Percentiles rank a stretch among this genome's conserved stretches.
Evolutionary conservation across 75 land plant genomes (phyloP).

Genomic region (Adiantum capillusveneris): DNA sequence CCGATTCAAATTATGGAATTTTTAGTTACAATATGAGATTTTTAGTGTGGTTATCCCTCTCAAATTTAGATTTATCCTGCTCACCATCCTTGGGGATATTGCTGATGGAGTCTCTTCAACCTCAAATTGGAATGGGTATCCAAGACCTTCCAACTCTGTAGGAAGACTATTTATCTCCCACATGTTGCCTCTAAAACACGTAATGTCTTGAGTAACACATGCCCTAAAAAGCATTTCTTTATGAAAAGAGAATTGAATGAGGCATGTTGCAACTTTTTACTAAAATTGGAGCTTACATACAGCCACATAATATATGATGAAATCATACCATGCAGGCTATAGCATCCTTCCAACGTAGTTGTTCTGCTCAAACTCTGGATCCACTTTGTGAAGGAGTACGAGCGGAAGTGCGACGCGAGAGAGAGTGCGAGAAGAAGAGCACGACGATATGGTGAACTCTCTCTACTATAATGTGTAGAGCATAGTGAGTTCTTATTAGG

Average conservation of each 20-base stretch:
- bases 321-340: slow-evolving; percentile 10
- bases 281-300: neutral
- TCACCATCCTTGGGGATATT: slow-evolving; percentile 69
- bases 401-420: too few species aligned
- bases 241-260: slow-evolving; percentile 73
- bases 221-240: slow-evolving; percentile 80
- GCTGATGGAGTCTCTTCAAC: slow-evolving; percentile 59
- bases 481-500: too few species aligned
- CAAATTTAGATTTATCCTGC: too few species aligned
- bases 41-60: too few species aligned
- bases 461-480: too few species aligned
- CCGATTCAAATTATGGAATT: too few species aligned
- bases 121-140: slow-evolving; percentile 55
- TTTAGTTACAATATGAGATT: too few species aligned
- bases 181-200: slow-evolving; percentile 72
- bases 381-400: too few species aligned
- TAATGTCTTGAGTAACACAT: slow-evolving; percentile 95
- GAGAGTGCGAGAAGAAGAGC: too few species aligned
- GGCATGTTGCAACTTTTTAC: slow-evolving; percentile 43
- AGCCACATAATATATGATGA: neutral
- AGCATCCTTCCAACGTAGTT: slow-evolving; percentile 82
- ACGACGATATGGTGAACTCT: too few species aligned
- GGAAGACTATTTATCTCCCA: slow-evolving; percentile 81
- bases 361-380: slow-evolving; percentile 74
- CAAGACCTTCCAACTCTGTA: slow-evolving; percentile 48